phyloP scores from a whole-genome alignment of 1,139 yeast genomes.

The Sporopachydermia cereana region DNA sequence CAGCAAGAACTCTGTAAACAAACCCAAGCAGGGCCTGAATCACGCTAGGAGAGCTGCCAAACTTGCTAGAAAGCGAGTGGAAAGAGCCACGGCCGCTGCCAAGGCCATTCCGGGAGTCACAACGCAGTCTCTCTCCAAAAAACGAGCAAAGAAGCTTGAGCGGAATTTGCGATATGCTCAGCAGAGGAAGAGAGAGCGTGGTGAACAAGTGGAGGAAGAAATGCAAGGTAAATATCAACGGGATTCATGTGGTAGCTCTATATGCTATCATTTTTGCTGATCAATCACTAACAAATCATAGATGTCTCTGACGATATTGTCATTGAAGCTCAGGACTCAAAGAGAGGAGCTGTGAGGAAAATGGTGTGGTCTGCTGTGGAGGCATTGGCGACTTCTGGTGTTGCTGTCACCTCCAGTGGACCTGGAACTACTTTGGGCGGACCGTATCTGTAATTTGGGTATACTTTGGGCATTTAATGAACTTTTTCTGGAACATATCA shows the following conservation, averaged over 20 bases:
- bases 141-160: conserved; percentile 61
- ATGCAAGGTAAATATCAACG: conserved; percentile 1
- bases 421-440: conserved; percentile 5
- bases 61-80: conserved; percentile 1
- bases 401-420: not conserved
- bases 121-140: conserved; percentile 52
- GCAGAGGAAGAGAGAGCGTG: conserved; percentile 29
- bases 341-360: conserved; percentile 6
- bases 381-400: conserved; percentile 9
- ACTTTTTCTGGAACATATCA: too few species aligned
- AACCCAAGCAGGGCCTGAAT: conserved; percentile 4
- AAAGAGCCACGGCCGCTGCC: not conserved
- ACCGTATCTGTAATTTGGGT: not conserved
- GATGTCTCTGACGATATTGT: conserved; percentile 1
- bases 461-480: too few species aligned
- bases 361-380: conserved; percentile 9
- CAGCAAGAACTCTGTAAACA: conserved; percentile 6
- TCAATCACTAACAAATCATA: not conserved
- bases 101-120: conserved; percentile 25
- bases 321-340: not conserved
- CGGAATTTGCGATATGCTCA: conserved; percentile 60
- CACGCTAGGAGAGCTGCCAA: not conserved
- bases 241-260: too few species aligned
- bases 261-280: not conserved
- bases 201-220: not conserved